Conservation (phyloP, 768 basidiomycete genomes). For the Boletus sensibilis region DNA sequence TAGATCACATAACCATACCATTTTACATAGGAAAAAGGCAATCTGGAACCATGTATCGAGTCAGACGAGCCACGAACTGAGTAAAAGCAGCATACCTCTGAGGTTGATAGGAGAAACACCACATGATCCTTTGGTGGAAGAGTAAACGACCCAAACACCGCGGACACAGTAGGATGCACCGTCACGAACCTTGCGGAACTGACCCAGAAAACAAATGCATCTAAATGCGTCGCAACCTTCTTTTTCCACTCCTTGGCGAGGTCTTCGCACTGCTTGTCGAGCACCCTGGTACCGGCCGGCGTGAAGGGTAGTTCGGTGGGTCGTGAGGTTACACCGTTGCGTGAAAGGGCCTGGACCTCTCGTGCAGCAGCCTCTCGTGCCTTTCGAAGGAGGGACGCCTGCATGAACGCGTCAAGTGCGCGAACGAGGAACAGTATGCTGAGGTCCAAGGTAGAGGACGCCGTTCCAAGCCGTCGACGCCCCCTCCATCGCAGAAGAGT, state of each 20-base stretch:
- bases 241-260: slow-evolving; percentile 30
- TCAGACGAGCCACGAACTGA: neutral
- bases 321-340: neutral
- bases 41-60: slow-evolving; percentile 24
- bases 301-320: neutral
- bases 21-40: slow-evolving; percentile 52
- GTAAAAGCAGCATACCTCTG: slow-evolving; percentile 45
- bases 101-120: slow-evolving; percentile 84
- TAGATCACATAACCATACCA: slow-evolving; percentile 40
- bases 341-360: neutral
- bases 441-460: slow-evolving; percentile 64
- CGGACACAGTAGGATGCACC: neutral
- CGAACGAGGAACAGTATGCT: slow-evolving; percentile 68
- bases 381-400: slow-evolving; percentile 44
- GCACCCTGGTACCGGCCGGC: neutral
- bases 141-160: neutral
- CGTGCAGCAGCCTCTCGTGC: slow-evolving; percentile 1
- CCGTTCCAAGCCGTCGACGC: slow-evolving; percentile 13
- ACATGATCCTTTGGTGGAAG: slow-evolving; percentile 65
- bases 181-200: slow-evolving; percentile 65
- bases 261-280: slow-evolving; percentile 21
- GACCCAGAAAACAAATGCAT: slow-evolving; percentile 74
- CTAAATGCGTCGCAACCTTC: slow-evolving; percentile 48
- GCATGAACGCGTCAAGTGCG: slow-evolving; percentile 62
- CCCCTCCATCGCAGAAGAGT: slow-evolving; percentile 55